phyloP scores from a whole-genome alignment of 2,329 filamentous ascomycete species.

The Elsinoe ampelina region DNA sequence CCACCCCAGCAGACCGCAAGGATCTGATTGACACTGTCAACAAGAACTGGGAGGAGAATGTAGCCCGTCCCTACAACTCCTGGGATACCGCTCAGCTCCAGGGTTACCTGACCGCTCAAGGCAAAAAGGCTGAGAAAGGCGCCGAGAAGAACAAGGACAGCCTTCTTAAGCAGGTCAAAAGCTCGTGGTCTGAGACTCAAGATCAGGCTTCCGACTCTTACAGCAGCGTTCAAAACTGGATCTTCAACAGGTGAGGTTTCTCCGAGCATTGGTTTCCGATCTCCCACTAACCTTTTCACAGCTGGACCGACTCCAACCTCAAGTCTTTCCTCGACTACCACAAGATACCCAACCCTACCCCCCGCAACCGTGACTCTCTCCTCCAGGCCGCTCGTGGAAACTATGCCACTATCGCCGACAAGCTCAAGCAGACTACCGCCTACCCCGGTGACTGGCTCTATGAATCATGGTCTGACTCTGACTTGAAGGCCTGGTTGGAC shows the following conservation, averaged over 20 bases:
- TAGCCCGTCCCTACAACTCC: constrained; percentile 63
- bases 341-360: constrained; percentile 77
- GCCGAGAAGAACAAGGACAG: constrained; percentile 60
- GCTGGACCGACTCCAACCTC: constrained; percentile 86
- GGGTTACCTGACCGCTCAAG: constrained; percentile 60
- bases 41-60: constrained; percentile 75
- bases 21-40: constrained; percentile 87
- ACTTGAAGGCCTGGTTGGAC: constrained; percentile 89
- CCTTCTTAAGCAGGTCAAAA: constrained; percentile 60
- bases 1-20: constrained; percentile 82
- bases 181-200: constrained; percentile 67
- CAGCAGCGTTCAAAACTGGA: constrained; percentile 72
- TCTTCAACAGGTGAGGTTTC: constrained; percentile 62
- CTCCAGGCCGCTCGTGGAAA: constrained; percentile 68
- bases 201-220: constrained; percentile 67
- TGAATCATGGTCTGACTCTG: constrained; percentile 80
- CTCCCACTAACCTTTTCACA: constrained; percentile 36
- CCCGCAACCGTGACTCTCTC: constrained; percentile 73
- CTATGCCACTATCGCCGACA: constrained; percentile 70
- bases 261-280: not conserved
- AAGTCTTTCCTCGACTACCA: constrained; percentile 89
- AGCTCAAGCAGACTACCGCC: constrained; percentile 62
- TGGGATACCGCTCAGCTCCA: constrained; percentile 65
- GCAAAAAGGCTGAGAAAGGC: constrained; percentile 57
- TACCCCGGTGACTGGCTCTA: constrained; percentile 97